These are phyloP conservation scores for Bruguiera hainesii DNA, from an alignment of 441 rosid genomes.

Conservation along the genomic window DNA sequence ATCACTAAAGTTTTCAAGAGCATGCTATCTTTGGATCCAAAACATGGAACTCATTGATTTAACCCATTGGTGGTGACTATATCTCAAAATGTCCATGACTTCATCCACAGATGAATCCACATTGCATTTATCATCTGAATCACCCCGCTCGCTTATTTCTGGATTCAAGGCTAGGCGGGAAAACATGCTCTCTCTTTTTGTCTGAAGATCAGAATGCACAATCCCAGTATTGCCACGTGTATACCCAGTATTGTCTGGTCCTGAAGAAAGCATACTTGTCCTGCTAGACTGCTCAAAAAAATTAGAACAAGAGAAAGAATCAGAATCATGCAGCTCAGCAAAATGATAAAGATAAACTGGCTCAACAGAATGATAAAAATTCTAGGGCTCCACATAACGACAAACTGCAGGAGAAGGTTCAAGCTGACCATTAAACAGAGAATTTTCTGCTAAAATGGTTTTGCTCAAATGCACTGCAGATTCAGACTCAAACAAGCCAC, in stretches of 20 bases:
- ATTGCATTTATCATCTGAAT: slow-evolving; percentile 1
- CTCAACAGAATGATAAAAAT: slow-evolving; percentile 16
- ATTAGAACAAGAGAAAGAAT: slow-evolving; percentile 1
- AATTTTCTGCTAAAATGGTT: slow-evolving; percentile 20
- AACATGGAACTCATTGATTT: slow-evolving; percentile 17
- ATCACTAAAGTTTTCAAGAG: slow-evolving; percentile 13
- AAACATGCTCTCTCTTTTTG: slow-evolving; percentile 46
- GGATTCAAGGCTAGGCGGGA: slow-evolving; percentile 40
- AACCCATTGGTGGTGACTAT: slow-evolving; percentile 28
- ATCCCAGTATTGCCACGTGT: slow-evolving; percentile 14
- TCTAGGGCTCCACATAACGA: slow-evolving; percentile 19
- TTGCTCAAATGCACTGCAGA: slow-evolving; percentile 16
- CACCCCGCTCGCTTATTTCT: slow-evolving; percentile 11
- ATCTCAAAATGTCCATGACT: slow-evolving; percentile 34
- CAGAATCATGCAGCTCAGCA: neutral
- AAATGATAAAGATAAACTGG: neutral
- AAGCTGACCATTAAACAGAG: slow-evolving; percentile 27
- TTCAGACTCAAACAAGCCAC: slow-evolving; percentile 17
- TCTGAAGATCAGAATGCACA: slow-evolving; percentile 14
- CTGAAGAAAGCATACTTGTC: slow-evolving; percentile 14
- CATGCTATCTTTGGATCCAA: slow-evolving; percentile 6
- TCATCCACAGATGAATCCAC: slow-evolving; percentile 41
- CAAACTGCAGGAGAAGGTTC: slow-evolving; percentile 12
- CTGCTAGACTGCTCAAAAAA: slow-evolving; percentile 23
- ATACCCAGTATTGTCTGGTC: slow-evolving; percentile 5